Conservation (phyloP, 805 yeast species). For the Candida cerambycidarum region DNA sequence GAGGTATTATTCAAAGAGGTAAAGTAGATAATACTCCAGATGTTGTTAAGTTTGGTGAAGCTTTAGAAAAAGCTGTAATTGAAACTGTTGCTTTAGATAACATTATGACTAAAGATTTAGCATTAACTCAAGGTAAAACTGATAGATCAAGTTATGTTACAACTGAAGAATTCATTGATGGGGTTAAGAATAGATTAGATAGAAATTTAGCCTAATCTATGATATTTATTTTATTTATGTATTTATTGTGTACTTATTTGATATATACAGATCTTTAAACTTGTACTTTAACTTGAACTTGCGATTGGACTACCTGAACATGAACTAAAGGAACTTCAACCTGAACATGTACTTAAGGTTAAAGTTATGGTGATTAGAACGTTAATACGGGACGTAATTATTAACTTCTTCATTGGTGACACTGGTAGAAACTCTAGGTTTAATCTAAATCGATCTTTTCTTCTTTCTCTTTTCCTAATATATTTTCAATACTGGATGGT, state of each 20-base stretch:
- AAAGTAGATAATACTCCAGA: slow-evolving; percentile 83
- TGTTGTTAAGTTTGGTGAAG: slow-evolving; percentile 75
- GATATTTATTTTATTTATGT: slow-evolving; percentile 28
- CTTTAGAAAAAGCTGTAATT: slow-evolving; percentile 78
- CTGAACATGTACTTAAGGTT: too few species aligned
- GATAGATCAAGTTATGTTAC: slow-evolving; percentile 81
- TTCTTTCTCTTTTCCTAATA: slow-evolving; percentile 42
- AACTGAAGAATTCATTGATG: slow-evolving; percentile 86
- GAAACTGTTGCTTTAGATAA: slow-evolving; percentile 83
- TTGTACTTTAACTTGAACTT: too few species aligned
- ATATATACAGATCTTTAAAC: slow-evolving; percentile 2
- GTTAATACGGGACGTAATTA: too few species aligned
- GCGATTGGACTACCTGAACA: too few species aligned
- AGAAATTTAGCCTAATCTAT: slow-evolving; percentile 23
- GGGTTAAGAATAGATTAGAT: slow-evolving; percentile 68
- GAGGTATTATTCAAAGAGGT: slow-evolving; percentile 93
- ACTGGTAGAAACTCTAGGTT: too few species aligned
- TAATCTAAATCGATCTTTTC: slow-evolving; percentile 35
- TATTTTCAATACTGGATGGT: slow-evolving; percentile 72
- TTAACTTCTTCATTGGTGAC: too few species aligned
- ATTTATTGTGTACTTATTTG: slow-evolving; percentile 15
- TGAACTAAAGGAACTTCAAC: too few species aligned
- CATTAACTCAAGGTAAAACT: slow-evolving; percentile 84
- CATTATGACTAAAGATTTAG: slow-evolving; percentile 95
- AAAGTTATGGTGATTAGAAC: too few species aligned